A percentile compares a stretch with the other conserved stretches of the same genome.
These are phyloP conservation scores for Clonostachys rhizophaga DNA, from an alignment of 2,329 filamentous ascomycete species.

Conservation along the genomic window DNA sequence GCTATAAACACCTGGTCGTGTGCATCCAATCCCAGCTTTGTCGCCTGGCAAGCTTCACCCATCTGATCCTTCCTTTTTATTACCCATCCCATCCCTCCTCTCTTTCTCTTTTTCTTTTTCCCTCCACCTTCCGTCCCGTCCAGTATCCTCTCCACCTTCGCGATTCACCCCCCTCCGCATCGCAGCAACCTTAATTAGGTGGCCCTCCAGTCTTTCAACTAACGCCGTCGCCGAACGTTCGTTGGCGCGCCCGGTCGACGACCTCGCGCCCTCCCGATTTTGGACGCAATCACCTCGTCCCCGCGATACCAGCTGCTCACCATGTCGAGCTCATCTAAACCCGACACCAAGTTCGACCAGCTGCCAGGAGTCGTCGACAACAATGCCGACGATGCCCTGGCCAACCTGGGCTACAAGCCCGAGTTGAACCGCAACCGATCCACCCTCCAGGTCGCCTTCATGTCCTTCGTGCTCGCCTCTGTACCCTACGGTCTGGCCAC, in stretches of 20 bases:
- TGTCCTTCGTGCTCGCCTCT: constrained; percentile 72
- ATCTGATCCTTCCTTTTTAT: background rate
- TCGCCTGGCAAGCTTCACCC: background rate
- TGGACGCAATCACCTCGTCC: background rate
- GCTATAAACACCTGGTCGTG: too few relatives aligned
- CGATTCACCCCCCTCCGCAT: background rate
- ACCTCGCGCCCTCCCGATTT: background rate
- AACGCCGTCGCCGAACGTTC: too few relatives aligned
- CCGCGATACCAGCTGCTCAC: background rate
- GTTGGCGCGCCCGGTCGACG: background rate
- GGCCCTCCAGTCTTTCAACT: too few relatives aligned
- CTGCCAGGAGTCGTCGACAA: constrained; percentile 10
- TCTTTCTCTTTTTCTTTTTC: background rate
- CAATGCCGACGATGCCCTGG: constrained; percentile 56
- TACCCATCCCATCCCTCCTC: background rate
- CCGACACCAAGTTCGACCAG: constrained; percentile 18
- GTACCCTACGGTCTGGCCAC: constrained; percentile 72
- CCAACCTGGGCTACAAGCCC: constrained; percentile 61
- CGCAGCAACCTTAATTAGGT: too few relatives aligned
- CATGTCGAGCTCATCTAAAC: background rate
- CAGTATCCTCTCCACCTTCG: background rate
- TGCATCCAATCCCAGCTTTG: background rate
- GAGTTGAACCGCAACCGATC: constrained; percentile 62
- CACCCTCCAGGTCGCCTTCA: constrained; percentile 67
- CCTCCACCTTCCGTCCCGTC: background rate